These are phyloP conservation scores for Clitopilus hobsonii DNA, from an alignment of 768 basidiomycete species.

Conservation along the genomic window DNA sequence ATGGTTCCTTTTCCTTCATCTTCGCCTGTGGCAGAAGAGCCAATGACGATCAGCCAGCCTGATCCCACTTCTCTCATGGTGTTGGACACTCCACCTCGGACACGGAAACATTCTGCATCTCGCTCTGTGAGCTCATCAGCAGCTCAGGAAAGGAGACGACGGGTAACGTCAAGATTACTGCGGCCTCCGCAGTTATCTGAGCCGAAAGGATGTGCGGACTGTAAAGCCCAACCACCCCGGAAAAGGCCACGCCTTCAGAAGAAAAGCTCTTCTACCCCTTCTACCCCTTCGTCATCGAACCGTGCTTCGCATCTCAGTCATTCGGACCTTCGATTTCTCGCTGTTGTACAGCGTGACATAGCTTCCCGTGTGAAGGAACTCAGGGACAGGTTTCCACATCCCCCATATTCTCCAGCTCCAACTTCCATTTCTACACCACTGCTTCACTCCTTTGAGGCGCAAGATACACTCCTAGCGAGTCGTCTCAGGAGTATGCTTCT, in stretches of 20 bases:
- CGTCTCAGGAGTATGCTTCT: constrained; percentile 13
- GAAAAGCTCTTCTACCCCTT: constrained; percentile 3
- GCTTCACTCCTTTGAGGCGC: constrained; percentile 8
- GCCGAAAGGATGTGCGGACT: constrained; percentile 3
- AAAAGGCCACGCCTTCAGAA: constrained; percentile 16
- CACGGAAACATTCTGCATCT: too few relatives aligned
- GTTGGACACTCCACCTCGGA: constrained; percentile 6
- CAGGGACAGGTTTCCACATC: constrained; percentile 2
- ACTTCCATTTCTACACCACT: too few relatives aligned
- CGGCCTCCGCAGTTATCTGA: background rate
- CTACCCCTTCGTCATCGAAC: too few relatives aligned
- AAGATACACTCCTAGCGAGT: constrained; percentile 15
- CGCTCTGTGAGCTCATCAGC: constrained; percentile 3
- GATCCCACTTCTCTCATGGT: constrained; percentile 13
- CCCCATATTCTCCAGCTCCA: background rate
- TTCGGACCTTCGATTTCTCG: constrained; percentile 13
- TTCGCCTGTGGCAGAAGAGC: constrained; percentile 4
- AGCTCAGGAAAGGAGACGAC: constrained; percentile 11
- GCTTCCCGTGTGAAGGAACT: constrained; percentile 10
- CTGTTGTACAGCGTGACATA: constrained; percentile 14
- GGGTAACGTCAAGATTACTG: constrained; percentile 8
- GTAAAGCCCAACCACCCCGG: constrained; percentile 13
- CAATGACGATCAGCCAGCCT: constrained; percentile 15
- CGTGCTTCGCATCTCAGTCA: constrained; percentile 3
- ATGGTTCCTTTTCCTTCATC: constrained; percentile 16